Base-by-base conservation (phyloP, 257 asterid genomes). In the Penstemon barbatus region DNA sequence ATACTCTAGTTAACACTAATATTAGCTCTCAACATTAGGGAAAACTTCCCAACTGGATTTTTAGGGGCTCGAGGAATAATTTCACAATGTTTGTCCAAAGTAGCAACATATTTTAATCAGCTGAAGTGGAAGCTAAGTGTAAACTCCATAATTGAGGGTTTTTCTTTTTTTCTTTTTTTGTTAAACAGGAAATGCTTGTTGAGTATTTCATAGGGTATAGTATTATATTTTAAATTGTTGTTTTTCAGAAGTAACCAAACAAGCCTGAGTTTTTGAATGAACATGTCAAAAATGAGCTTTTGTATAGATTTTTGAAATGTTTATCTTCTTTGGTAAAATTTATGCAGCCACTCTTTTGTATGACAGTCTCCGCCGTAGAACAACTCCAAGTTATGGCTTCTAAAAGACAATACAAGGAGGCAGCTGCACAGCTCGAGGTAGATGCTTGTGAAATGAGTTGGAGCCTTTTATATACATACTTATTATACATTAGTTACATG, bases 341-440 rank as follows among this genome's bases (percentile, higher is more conserved):
- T 63, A 66, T 66, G 69, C 65, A 39, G 19, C 68, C 33, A 60
- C 54, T 63, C 49, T 76, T 70, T 76, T 68, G 63, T 65, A 58
- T 71, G 78, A 55, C 91, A 93, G 98, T 90, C 66, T 93, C 98
- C 71, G 98, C 98, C 8, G 95, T 93, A 10, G 98, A 93, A 79
- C 98, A 93, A 74, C 97, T 93, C 71, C 98, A 93, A 84, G 86
- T 84, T 73, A 90, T 93, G 98, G 98, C 96, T 70, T 93, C 97
- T 68, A 93, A 93, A 82, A 86, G 96, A 61, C 98, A 90, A 81
- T 93, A 93, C 80, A 93, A 88, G 84, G 97, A 93, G 83, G 98
- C 96, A 69, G 98, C 98, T 74, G 97, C 98, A 25, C 98, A 93
- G 80, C 91, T 93, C 48, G 98, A 93, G 98, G 98, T 92, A 64